Evolutionary conservation across 768 basidiomycete species (phyloP).

Genomic region (Gymnopilus junonius): DNA sequence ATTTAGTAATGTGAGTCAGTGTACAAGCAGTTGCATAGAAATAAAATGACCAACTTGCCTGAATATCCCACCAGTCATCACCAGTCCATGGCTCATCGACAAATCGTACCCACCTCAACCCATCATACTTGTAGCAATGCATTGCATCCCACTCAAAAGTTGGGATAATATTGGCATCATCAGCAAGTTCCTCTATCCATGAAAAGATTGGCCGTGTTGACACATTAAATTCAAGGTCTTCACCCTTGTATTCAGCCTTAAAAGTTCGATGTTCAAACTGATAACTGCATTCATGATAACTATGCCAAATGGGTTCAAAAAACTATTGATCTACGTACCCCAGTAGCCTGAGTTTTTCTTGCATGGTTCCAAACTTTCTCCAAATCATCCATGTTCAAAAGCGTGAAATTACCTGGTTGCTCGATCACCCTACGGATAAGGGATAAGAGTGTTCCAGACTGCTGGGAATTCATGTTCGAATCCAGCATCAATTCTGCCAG

Average conservation of each 20-base stretch:
- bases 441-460: conserved; percentile 10
- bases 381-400: conserved; percentile 20
- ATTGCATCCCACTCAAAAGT: conserved; percentile 24
- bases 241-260: conserved; percentile 1
- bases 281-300: background rate
- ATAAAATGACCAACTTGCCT: conserved; percentile 29
- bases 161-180: conserved; percentile 21
- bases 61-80: conserved; percentile 38
- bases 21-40: no score
- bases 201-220: conserved; percentile 6
- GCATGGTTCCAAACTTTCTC: conserved; percentile 23
- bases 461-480: conserved; percentile 14
- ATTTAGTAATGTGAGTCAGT: no score
- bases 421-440: conserved; percentile 1
- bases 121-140: conserved; percentile 25
- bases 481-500: conserved; percentile 24
- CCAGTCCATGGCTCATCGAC: conserved; percentile 43
- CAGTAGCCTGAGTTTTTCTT: conserved; percentile 2
- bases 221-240: conserved; percentile 4
- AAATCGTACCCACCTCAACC: conserved; percentile 28
- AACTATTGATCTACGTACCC: conserved; percentile 5
- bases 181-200: conserved; percentile 25
- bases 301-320: background rate
- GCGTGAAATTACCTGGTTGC: conserved; percentile 9
- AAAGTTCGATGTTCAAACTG: background rate